Evolutionary conservation across 2,329 filamentous ascomycete genomes (phyloP).

Genomic region (Ophiosphaerella herpotricha): DNA sequence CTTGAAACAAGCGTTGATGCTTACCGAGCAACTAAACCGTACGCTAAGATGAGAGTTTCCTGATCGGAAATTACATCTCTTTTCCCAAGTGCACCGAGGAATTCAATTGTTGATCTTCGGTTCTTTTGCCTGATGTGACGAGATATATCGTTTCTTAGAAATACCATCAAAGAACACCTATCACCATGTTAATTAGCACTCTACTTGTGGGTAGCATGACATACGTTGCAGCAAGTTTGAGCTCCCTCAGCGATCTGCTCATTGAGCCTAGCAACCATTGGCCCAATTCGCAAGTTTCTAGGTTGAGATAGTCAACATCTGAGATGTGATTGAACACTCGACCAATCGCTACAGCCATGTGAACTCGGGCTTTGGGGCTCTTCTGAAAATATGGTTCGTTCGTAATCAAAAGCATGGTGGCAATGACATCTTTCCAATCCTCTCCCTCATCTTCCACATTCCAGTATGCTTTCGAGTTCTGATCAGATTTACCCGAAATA

Average conservation of each 20-base stretch:
- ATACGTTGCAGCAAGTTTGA: constrained; percentile 79
- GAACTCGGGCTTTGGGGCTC: constrained; percentile 34
- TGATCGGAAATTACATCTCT: constrained; percentile 69
- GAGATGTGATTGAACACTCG: constrained; percentile 70
- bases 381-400: constrained; percentile 34
- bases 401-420: constrained; percentile 36
- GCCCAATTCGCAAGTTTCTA: constrained; percentile 70
- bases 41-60: constrained; percentile 83
- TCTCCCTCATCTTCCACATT: constrained; percentile 19
- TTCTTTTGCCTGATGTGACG: constrained; percentile 63
- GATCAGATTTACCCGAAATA: neutral
- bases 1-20: constrained; percentile 13
- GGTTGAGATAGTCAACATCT: constrained; percentile 63
- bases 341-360: constrained; percentile 57
- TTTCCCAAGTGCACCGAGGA: constrained; percentile 73
- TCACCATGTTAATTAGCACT: neutral
- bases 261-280: constrained; percentile 83
- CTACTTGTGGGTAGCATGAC: constrained; percentile 13
- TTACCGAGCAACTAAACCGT: constrained; percentile 79
- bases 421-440: constrained; percentile 41
- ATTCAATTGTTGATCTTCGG: constrained; percentile 69
- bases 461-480: constrained; percentile 27
- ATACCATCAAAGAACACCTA: constrained; percentile 68
- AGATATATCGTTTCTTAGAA: constrained; percentile 60
- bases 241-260: constrained; percentile 80